Evolutionary conservation across 2,329 filamentous ascomycete genomes (phyloP).

Genomic region (Epicoccum nigrum): DNA sequence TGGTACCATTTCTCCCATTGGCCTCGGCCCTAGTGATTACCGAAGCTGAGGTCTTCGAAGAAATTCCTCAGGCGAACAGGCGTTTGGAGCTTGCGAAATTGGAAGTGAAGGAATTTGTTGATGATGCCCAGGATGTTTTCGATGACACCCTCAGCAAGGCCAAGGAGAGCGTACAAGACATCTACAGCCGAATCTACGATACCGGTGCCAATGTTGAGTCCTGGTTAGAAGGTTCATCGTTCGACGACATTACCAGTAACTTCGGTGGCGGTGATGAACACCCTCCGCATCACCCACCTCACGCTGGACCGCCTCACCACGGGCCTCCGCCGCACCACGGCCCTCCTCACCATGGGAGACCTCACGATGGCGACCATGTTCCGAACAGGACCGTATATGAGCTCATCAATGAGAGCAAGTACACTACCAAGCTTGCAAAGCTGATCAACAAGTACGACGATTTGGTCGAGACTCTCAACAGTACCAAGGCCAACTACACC

Average conservation of each 20-base stretch:
- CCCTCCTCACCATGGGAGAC: slow-evolving; percentile 44
- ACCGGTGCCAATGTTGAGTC: slow-evolving; percentile 54
- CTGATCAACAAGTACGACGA: slow-evolving; percentile 76
- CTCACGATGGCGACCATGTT: slow-evolving; percentile 48
- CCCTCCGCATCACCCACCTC: slow-evolving; percentile 32
- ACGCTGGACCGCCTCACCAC: slow-evolving; percentile 21
- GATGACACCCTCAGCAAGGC: slow-evolving; percentile 52
- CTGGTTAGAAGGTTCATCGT: slow-evolving; percentile 52
- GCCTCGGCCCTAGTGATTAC: slow-evolving; percentile 61
- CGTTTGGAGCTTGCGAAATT: slow-evolving; percentile 19
- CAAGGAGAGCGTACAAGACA: slow-evolving; percentile 44
- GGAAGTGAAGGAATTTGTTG: slow-evolving; percentile 17
- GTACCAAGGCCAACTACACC: slow-evolving; percentile 75
- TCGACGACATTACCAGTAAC: slow-evolving; percentile 43
- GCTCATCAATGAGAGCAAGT: slow-evolving; percentile 74
- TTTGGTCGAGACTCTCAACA: slow-evolving; percentile 75
- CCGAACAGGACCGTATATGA: slow-evolving; percentile 79
- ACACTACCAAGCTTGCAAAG: slow-evolving; percentile 77
- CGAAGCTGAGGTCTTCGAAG: slow-evolving; percentile 55
- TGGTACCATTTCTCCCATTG: slow-evolving; percentile 58
- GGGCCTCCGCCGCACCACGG: slow-evolving; percentile 22
- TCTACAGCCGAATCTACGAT: slow-evolving; percentile 52
- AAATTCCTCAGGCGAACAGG: slow-evolving; percentile 36
- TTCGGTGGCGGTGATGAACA: slow-evolving; percentile 46
- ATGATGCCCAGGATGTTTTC: slow-evolving; percentile 48